Conservation (phyloP, 306 rosid genomes). For the Boehmeria nivea region DNA sequence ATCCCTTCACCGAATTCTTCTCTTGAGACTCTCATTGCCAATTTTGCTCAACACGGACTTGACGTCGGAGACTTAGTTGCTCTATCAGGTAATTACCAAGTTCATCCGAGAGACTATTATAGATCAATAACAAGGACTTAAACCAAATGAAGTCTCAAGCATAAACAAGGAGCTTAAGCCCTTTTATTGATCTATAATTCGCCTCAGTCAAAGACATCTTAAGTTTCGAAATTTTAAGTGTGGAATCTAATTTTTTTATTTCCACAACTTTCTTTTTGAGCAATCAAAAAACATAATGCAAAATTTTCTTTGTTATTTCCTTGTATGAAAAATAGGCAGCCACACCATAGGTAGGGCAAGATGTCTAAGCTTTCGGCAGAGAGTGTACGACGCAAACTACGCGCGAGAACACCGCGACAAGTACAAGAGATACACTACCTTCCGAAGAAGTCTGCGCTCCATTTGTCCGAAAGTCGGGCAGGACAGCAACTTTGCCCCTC, state of each 20-base stretch:
- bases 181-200: too few relatives aligned
- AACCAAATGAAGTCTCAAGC: too few relatives aligned
- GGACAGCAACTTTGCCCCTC: constrained; percentile 51
- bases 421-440: constrained; percentile 53
- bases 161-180: too few relatives aligned
- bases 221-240: too few relatives aligned
- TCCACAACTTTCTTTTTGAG: too few relatives aligned
- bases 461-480: constrained; percentile 67
- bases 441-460: constrained; percentile 49
- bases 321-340: constrained; percentile 41
- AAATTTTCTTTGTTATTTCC: too few relatives aligned
- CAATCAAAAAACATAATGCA: too few relatives aligned
- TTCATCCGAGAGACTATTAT: too few relatives aligned
- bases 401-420: constrained; percentile 42
- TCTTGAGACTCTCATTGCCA: constrained; percentile 53
- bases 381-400: constrained; percentile 41
- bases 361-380: constrained; percentile 66
- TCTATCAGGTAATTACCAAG: constrained; percentile 49
- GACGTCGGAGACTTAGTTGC: constrained; percentile 58
- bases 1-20: constrained; percentile 87
- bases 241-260: too few relatives aligned
- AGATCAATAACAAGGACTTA: too few relatives aligned
- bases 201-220: too few relatives aligned
- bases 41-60: constrained; percentile 63
- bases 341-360: constrained; percentile 90